Conservation (phyloP, 768 basidiomycete genomes). For the Suillus hirtellus region DNA sequence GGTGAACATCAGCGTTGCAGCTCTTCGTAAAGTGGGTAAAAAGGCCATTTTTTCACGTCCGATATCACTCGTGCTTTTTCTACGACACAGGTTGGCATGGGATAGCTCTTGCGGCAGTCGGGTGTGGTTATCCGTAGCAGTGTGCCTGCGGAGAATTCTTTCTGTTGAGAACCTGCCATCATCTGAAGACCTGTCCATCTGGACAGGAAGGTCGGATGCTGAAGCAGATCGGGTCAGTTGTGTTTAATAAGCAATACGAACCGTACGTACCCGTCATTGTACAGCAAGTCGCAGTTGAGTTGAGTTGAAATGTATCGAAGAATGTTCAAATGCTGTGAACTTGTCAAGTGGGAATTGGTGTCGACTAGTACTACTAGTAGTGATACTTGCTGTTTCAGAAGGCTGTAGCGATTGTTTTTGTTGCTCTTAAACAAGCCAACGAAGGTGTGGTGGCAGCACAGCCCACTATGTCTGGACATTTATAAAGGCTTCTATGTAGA, state of each 20-base stretch:
- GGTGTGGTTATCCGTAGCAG: neutral
- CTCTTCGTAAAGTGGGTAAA: slow-evolving; percentile 18
- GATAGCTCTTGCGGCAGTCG: neutral
- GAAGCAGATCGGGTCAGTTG: neutral
- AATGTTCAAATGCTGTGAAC: neutral
- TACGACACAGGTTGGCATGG: neutral
- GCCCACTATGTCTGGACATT: no score
- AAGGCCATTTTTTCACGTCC: slow-evolving; percentile 9
- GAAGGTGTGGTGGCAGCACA: no score
- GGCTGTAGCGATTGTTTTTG: no score
- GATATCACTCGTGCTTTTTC: slow-evolving; percentile 11
- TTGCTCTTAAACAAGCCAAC: no score
- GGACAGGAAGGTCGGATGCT: neutral
- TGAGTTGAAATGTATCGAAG: neutral
- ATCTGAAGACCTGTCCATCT: neutral
- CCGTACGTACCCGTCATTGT: neutral
- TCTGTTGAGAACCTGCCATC: neutral
- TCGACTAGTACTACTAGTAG: no score
- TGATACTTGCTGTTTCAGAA: no score
- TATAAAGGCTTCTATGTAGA: no score
- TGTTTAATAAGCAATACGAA: neutral
- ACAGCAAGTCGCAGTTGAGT: neutral
- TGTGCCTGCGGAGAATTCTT: neutral
- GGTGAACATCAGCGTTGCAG: slow-evolving; percentile 31
- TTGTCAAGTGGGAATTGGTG: neutral